Conservation (phyloP, 2,329 filamentous ascomycete genomes). For the Calonectria montana region DNA sequence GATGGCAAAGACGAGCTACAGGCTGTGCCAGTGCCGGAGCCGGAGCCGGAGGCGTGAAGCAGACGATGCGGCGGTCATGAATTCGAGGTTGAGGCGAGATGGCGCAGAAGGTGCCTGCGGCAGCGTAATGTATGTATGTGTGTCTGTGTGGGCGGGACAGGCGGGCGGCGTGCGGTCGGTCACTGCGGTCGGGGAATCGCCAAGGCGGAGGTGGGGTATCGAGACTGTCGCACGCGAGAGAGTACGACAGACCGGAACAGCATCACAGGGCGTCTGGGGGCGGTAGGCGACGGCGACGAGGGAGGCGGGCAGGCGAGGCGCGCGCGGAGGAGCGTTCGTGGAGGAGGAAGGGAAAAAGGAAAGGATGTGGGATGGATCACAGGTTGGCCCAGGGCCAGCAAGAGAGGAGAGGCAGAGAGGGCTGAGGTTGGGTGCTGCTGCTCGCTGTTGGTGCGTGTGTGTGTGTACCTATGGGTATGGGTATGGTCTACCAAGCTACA, state of each 20-base stretch:
- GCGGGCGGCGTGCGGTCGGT: slow-evolving; percentile 22
- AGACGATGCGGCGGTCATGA: slow-evolving; percentile 41
- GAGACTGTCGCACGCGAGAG: slow-evolving; percentile 27
- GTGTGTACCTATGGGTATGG: no score
- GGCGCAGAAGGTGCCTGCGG: slow-evolving; percentile 21
- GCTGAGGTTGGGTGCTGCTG: slow-evolving; percentile 15
- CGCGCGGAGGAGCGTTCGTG: slow-evolving; percentile 8
- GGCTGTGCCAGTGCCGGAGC: slow-evolving; percentile 30
- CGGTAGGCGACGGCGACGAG: background rate
- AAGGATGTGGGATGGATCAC: slow-evolving; percentile 28
- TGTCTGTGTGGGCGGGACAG: slow-evolving; percentile 19
- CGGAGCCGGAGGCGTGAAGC: slow-evolving; percentile 32
- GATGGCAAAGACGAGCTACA: slow-evolving; percentile 19
- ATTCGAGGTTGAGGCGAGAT: slow-evolving; percentile 27
- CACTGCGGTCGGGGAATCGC: slow-evolving; percentile 31
- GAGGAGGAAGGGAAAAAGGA: slow-evolving; percentile 8
- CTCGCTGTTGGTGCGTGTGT: slow-evolving; percentile 2
- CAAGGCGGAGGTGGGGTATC: slow-evolving; percentile 37
- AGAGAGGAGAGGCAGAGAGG: slow-evolving; percentile 2
- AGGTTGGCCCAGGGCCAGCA: slow-evolving; percentile 16
- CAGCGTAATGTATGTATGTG: background rate
- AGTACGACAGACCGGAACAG: slow-evolving; percentile 23
- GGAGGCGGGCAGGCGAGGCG: background rate
- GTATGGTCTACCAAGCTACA: background rate
- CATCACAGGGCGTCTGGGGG: slow-evolving; percentile 11